phyloP scores from a whole-genome alignment of 306 rosid genomes.

The Sindora glabra region DNA sequence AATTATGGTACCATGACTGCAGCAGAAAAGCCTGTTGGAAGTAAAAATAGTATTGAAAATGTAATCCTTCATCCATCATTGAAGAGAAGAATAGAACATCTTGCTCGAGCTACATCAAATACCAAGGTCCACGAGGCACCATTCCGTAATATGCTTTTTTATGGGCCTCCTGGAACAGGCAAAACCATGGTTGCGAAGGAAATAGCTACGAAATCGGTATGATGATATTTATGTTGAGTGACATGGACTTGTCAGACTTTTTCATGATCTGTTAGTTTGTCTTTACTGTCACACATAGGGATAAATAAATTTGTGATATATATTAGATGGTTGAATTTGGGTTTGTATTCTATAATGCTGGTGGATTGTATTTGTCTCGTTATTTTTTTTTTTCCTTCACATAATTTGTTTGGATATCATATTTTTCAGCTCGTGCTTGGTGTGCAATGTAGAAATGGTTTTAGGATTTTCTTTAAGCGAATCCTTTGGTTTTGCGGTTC shows the following conservation, averaged over 20 bases:
- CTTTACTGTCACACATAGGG: neutral
- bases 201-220: slow-evolving; percentile 91
- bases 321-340: neutral
- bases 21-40: slow-evolving; percentile 34
- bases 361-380: neutral
- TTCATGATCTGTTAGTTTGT: neutral
- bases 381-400: neutral
- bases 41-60: slow-evolving; percentile 56
- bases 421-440: neutral
- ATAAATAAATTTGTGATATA: neutral
- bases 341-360: neutral
- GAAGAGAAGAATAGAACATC: slow-evolving; percentile 77
- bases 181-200: slow-evolving; percentile 99
- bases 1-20: slow-evolving; percentile 39
- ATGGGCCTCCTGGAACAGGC: slow-evolving; percentile 99
- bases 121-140: slow-evolving; percentile 96
- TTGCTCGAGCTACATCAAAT: slow-evolving; percentile 88
- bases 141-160: slow-evolving; percentile 91
- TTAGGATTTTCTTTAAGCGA: neutral
- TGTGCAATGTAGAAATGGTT: slow-evolving; percentile 1
- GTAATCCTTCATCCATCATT: slow-evolving; percentile 88
- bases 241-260: neutral
- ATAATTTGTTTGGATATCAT: neutral
- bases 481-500: slow-evolving; percentile 8
- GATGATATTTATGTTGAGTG: neutral